Conservation (phyloP, 2,329 filamentous ascomycete species). For the Nemania sp. region DNA sequence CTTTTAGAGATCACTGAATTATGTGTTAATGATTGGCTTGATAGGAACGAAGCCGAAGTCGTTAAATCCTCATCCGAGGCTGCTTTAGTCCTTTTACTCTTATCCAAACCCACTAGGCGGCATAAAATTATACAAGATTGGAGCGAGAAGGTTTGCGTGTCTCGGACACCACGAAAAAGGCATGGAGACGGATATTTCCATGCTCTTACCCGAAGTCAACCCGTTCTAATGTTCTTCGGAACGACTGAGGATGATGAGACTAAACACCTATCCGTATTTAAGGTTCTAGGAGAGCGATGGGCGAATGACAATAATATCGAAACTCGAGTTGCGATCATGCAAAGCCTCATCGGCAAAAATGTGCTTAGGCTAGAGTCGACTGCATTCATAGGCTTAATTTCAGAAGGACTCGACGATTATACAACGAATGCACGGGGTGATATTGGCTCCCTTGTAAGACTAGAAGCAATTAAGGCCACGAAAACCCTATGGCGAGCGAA, state of each 20-base stretch:
- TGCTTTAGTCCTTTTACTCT: slow-evolving; percentile 62
- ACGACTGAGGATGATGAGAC: slow-evolving; percentile 44
- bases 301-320: slow-evolving; percentile 62
- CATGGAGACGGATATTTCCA: slow-evolving; percentile 65
- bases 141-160: slow-evolving; percentile 57
- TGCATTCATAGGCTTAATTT: slow-evolving; percentile 60
- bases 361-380: slow-evolving; percentile 57
- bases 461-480: slow-evolving; percentile 83
- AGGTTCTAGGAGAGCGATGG: slow-evolving; percentile 67
- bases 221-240: slow-evolving; percentile 50
- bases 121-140: slow-evolving; percentile 58
- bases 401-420: slow-evolving; percentile 83
- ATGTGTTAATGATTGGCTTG: slow-evolving; percentile 61
- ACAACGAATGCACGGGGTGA: slow-evolving; percentile 91
- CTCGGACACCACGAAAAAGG: slow-evolving; percentile 51
- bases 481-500: slow-evolving; percentile 66
- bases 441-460: slow-evolving; percentile 85
- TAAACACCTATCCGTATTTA: slow-evolving; percentile 50
- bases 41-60: slow-evolving; percentile 63
- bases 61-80: slow-evolving; percentile 64
- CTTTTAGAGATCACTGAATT: slow-evolving; percentile 48
- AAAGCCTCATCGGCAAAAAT: slow-evolving; percentile 63
- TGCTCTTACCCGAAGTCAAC: slow-evolving; percentile 64
- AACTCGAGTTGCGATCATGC: slow-evolving; percentile 66
- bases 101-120: slow-evolving; percentile 56